A percentile compares a stretch with the other conserved stretches of the same genome.
Conservation (phyloP, 257 asterid species). For the Fraxinus pennsylvanica region DNA sequence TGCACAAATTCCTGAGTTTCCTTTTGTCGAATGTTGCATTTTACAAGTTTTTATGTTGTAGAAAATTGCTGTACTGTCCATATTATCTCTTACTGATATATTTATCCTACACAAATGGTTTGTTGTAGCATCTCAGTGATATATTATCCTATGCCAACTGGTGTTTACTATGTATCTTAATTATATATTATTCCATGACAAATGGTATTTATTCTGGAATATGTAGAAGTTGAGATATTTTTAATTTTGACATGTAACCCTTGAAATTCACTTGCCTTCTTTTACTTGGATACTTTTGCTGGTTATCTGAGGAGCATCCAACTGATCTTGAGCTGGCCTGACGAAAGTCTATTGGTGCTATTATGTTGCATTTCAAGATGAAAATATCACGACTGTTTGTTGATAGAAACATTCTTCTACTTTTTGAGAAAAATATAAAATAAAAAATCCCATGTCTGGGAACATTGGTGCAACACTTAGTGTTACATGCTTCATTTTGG, state of each 20-base stretch:
- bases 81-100: neutral
- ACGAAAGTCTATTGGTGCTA: neutral
- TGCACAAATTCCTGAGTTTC: neutral
- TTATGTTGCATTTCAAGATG: neutral
- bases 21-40: neutral
- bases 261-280: neutral
- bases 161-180: neutral
- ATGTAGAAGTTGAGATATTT: neutral
- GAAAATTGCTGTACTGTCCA: neutral
- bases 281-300: neutral
- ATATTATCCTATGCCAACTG: neutral
- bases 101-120: neutral
- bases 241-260: neutral
- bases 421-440: neutral
- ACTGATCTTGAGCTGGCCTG: neutral
- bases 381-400: neutral
- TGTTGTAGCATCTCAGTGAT: neutral
- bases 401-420: neutral
- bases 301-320: neutral
- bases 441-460: neutral
- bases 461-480: neutral
- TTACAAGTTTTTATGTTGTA: neutral
- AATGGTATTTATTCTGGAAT: neutral
- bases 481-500: neutral
- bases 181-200: neutral